A percentile compares a stretch with the other conserved stretches of the same genome.
Evolutionary conservation across 2,329 filamentous ascomycete species (phyloP).

Genomic region (Diplodia sapinea): DNA sequence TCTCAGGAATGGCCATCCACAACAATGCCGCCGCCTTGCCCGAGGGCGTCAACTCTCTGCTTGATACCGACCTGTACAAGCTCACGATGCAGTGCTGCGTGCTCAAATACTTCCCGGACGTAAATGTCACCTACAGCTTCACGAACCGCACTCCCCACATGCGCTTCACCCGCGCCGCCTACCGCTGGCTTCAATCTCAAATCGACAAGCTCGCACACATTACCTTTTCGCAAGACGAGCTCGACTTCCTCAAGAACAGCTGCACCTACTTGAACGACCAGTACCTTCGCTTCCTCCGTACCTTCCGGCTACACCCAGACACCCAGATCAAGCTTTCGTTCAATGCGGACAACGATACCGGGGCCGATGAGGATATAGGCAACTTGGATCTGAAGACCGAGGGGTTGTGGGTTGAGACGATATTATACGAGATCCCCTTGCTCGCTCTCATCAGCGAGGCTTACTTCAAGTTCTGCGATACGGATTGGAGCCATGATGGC

Average conservation of each 20-base stretch:
- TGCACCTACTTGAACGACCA: slow-evolving; percentile 79
- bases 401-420: slow-evolving; percentile 91
- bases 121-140: slow-evolving; percentile 85
- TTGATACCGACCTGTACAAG: slow-evolving; percentile 80
- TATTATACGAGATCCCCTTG: slow-evolving; percentile 95
- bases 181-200: slow-evolving; percentile 83
- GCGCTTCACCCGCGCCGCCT: slow-evolving; percentile 83
- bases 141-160: slow-evolving; percentile 95
- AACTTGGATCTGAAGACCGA: slow-evolving; percentile 77
- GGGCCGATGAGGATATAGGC: slow-evolving; percentile 67
- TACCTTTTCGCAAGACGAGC: slow-evolving; percentile 77
- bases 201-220: slow-evolving; percentile 84
- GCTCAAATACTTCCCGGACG: slow-evolving; percentile 85
- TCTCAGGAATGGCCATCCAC: background rate
- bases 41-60: slow-evolving; percentile 51
- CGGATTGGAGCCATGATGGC: slow-evolving; percentile 84
- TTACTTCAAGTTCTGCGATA: slow-evolving; percentile 96
- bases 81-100: slow-evolving; percentile 94
- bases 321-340: slow-evolving; percentile 81
- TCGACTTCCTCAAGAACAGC: slow-evolving; percentile 74
- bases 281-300: slow-evolving; percentile 81
- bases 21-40: slow-evolving; percentile 38
- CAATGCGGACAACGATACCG: slow-evolving; percentile 58
- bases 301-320: slow-evolving; percentile 79
- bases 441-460: slow-evolving; percentile 91